Evolutionary conservation across 164 flowering plant genomes (phyloP).

Genomic region (Warburgia ugandensis): DNA sequence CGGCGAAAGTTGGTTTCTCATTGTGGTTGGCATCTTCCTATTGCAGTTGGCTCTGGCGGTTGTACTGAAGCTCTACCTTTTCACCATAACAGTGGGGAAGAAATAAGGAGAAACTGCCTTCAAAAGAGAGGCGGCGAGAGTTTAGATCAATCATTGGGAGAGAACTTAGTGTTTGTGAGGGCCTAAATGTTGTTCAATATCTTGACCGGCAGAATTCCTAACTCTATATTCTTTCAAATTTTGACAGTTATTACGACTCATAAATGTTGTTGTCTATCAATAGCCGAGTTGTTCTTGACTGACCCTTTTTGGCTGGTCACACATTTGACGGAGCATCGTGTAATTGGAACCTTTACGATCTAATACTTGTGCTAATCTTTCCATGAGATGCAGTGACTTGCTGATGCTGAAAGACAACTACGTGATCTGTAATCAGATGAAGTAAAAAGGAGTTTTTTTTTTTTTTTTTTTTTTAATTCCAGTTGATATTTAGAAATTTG

Average conservation of each 20-base stretch:
- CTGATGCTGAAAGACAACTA: too few species aligned
- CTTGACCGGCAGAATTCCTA: not conserved
- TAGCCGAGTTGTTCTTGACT: too few species aligned
- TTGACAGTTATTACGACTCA: conserved; percentile 1
- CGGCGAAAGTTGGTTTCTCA: conserved; percentile 91
- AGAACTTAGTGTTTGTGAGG: not conserved
- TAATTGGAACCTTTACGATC: too few species aligned
- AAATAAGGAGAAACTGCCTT: not conserved
- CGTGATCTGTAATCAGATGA: too few species aligned
- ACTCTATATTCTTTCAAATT: conserved; percentile 7
- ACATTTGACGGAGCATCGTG: too few species aligned
- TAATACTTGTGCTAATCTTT: too few species aligned
- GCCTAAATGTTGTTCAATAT: too few species aligned
- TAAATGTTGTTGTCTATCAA: not conserved
- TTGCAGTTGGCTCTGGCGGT: conserved; percentile 84
- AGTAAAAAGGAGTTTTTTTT: too few species aligned
- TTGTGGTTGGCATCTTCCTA: conserved; percentile 82
- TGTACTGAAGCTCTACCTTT: conserved; percentile 77
- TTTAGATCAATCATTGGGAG: not conserved
- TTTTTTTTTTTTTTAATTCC: too few species aligned
- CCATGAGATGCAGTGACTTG: too few species aligned
- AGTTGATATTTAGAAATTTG: too few species aligned
- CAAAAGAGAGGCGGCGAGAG: not conserved
- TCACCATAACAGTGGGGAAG: conserved; percentile 60
- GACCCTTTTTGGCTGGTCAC: too few species aligned